A percentile compares a stretch with the other conserved stretches of the same genome.
phyloP scores from a whole-genome alignment of 225 moss, liverwort and hornwort genomes.

The Physcomitrium patens region DNA sequence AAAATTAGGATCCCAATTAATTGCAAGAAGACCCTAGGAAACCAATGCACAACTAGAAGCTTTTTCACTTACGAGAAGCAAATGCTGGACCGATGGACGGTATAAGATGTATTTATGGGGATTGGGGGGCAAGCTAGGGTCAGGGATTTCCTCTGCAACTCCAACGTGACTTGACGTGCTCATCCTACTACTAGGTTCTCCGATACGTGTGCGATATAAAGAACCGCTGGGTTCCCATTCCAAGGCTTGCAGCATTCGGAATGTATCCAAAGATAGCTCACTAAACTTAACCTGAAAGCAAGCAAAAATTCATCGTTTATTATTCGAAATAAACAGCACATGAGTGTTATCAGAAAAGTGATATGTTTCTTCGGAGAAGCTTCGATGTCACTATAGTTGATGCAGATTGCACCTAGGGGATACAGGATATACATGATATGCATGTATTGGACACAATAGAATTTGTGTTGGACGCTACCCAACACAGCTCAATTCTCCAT shows the following conservation, averaged over 20 bases:
- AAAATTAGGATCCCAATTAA: too few relatives aligned
- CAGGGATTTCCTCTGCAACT: constrained; percentile 79
- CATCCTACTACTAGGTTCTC: constrained; percentile 55
- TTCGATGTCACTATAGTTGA: too few relatives aligned
- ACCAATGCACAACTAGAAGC: not conserved
- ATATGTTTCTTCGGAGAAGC: too few relatives aligned
- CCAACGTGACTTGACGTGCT: constrained; percentile 52
- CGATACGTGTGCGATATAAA: constrained; percentile 70
- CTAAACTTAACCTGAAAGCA: constrained; percentile 85
- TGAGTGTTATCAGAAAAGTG: not conserved
- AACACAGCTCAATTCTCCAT: too few relatives aligned
- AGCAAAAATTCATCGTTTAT: not conserved
- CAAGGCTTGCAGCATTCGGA: constrained; percentile 94
- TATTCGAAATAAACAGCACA: constrained; percentile 10
- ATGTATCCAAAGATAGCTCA: constrained; percentile 91
- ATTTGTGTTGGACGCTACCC: too few relatives aligned
- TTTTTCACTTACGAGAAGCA: constrained; percentile 72
- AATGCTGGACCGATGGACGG: constrained; percentile 87
- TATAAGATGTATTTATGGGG: constrained; percentile 95
- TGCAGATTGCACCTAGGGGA: too few relatives aligned
- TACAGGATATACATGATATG: too few relatives aligned
- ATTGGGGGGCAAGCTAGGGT: constrained; percentile 90
- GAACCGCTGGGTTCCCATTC: constrained; percentile 97
- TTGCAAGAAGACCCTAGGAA: not conserved
- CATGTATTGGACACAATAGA: too few relatives aligned